Evolutionary conservation across 2,329 filamentous ascomycete species (phyloP).

Genomic region (Xylaria sp.): DNA sequence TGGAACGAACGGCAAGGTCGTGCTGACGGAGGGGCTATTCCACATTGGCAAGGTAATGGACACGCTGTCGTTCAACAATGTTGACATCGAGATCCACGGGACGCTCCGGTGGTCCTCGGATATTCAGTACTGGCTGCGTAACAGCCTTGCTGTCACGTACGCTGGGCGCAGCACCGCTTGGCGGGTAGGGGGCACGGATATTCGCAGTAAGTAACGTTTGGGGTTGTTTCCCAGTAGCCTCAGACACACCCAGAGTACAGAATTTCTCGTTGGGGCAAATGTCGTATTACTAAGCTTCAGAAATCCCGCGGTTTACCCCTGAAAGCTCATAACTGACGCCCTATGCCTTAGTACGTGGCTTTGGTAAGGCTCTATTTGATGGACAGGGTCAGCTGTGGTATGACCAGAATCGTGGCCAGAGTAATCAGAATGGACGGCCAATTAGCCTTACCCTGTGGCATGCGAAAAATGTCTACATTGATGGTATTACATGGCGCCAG

Average conservation of each 20-base stretch:
- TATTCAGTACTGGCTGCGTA: conserved; percentile 55
- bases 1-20: conserved; percentile 53
- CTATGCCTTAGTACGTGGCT: conserved; percentile 46
- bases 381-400: conserved; percentile 54
- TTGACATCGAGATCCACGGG: conserved; percentile 54
- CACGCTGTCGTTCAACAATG: conserved; percentile 51
- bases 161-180: conserved; percentile 57
- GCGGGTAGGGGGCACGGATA: conserved; percentile 55
- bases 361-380: conserved; percentile 53
- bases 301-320: too few species aligned
- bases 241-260: too few species aligned
- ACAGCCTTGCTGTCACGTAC: conserved; percentile 53
- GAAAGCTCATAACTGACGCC: background rate
- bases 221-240: background rate
- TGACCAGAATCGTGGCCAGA: conserved; percentile 48
- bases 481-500: conserved; percentile 52
- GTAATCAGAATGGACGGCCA: conserved; percentile 51
- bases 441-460: conserved; percentile 53
- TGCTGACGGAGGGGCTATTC: conserved; percentile 56
- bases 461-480: conserved; percentile 51
- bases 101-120: conserved; percentile 50
- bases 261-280: background rate
- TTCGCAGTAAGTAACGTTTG: conserved; percentile 38
- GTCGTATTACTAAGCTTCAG: too few species aligned
- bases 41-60: conserved; percentile 57